Evolutionary conservation across 1,139 yeast species (phyloP), one percentile per base, ranked within the genome.

Genomic region (Candida smagusa): DNA sequence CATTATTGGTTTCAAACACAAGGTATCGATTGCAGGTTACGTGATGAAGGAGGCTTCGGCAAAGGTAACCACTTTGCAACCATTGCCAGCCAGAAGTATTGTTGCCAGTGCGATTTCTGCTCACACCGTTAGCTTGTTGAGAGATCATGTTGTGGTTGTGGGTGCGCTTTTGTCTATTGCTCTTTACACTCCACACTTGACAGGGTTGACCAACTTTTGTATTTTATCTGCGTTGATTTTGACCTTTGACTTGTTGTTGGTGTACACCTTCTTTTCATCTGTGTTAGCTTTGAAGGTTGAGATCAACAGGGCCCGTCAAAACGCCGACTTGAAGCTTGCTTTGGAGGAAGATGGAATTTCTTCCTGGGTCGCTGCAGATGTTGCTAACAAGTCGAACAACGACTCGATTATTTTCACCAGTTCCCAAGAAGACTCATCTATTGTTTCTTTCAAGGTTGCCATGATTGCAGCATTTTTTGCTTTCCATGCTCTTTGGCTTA

Each of bases 301-400:
- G 62, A 88, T 92, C 56, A 81, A 81, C 56, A 74, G 89, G 47
- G 95, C 95, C 43, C 88, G 92, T 62, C 81, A 90, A 49, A 85
- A 92, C 36, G 83, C 89, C 43, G 78, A 81, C 41, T 77, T 90
- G 56, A 82, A 85, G 55, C 81, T 79, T 49, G 92, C 89, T 16
- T 71, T 92, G 49, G 96, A 90, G 64, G 98, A 92, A 59, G 98
- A 94, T 53, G 98, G 98, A 16, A 78, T 92, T 30, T 76, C 88
- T 33, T 80, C 80, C 38, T 66, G 72, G 42, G 86, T 86, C 33
- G 97, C 77, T 7, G 62, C 63, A 13, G 59, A 92, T 32, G 63
- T 70, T 31, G 75, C 73, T 19, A 27, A 27, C 9, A 80, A 77
- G 46, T 74, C 78, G 40, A 83, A 86, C 29, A 81, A 90, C 21